These are phyloP conservation scores for Cercospora janseana DNA, from an alignment of 2,329 filamentous ascomycete species.

Conservation along the genomic window DNA sequence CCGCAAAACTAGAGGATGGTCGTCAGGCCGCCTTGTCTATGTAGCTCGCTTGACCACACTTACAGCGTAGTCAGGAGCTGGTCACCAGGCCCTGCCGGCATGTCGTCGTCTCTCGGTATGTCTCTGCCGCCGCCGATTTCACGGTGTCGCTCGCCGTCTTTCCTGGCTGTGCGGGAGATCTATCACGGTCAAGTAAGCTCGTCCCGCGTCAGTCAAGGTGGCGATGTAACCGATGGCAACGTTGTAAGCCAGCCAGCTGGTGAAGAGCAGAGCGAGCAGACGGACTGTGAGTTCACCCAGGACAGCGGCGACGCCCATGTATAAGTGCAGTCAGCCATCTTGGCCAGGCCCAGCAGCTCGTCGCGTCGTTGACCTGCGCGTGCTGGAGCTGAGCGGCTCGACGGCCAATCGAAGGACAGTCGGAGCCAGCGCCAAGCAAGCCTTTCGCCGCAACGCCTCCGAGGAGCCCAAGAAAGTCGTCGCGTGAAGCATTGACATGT, in stretches of 20 bases:
- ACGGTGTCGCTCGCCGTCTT: constrained; percentile 21
- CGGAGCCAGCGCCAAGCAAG: not conserved
- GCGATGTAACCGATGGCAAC: constrained; percentile 29
- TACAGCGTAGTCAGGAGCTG: constrained; percentile 50
- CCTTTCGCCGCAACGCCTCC: constrained; percentile 1
- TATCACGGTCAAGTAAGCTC: constrained; percentile 32
- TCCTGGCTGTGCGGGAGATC: constrained; percentile 29
- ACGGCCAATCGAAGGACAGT: constrained; percentile 2
- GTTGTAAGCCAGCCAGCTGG: constrained; percentile 16
- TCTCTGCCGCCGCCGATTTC: not conserved
- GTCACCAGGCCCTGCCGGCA: constrained; percentile 51
- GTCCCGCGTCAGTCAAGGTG: constrained; percentile 30
- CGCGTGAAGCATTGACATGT: not conserved
- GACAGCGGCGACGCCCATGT: constrained; percentile 17
- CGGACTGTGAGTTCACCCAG: constrained; percentile 21
- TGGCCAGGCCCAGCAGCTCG: constrained; percentile 4
- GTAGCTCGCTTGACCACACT: constrained; percentile 24
- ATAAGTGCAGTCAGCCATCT: constrained; percentile 9
- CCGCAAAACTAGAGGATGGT: constrained; percentile 61
- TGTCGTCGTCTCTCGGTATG: constrained; percentile 28
- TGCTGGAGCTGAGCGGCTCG: constrained; percentile 9
- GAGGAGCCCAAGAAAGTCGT: constrained; percentile 5
- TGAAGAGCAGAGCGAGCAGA: constrained; percentile 20
- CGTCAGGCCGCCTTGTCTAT: not conserved
- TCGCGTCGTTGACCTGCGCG: constrained; percentile 3